phyloP scores from a whole-genome alignment of 345 rosid genomes.

The Orychophragmus violaceus region DNA sequence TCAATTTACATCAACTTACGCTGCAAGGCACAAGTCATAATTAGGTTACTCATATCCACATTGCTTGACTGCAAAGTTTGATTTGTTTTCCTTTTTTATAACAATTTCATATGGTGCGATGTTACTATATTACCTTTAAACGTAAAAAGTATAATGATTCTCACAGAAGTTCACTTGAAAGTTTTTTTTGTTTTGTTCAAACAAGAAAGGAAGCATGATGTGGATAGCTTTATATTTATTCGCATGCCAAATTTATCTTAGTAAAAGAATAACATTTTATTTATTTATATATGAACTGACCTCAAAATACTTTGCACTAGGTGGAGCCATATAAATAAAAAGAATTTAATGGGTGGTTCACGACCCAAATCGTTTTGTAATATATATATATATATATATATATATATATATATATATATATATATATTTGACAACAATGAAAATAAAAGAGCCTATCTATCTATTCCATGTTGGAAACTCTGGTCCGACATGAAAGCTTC shows the following conservation, averaged over 20 bases:
- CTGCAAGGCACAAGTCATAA: slow-evolving; percentile 32
- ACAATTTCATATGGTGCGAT: slow-evolving; percentile 14
- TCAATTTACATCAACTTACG: slow-evolving; percentile 26
- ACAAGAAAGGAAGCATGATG: neutral
- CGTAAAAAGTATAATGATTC: neutral
- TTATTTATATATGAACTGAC: neutral
- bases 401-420: no score
- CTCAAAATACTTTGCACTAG: neutral
- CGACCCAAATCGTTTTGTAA: neutral
- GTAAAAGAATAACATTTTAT: neutral
- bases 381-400: no score
- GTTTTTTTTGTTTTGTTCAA: neutral
- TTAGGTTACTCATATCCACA: slow-evolving; percentile 25
- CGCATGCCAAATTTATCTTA: neutral
- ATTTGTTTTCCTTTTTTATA: slow-evolving; percentile 23
- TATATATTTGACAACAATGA: no score
- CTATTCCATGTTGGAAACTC: no score
- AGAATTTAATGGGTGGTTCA: neutral
- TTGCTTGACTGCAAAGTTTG: slow-evolving; percentile 31
- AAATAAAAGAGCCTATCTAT: no score
- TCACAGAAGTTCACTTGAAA: slow-evolving; percentile 1
- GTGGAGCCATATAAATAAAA: neutral
- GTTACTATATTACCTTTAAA: slow-evolving; percentile 24
- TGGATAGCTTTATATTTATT: neutral
- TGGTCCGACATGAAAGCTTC: no score